phyloP scores from a whole-genome alignment of 768 basidiomycete genomes.

The Wakefieldia striispora region DNA sequence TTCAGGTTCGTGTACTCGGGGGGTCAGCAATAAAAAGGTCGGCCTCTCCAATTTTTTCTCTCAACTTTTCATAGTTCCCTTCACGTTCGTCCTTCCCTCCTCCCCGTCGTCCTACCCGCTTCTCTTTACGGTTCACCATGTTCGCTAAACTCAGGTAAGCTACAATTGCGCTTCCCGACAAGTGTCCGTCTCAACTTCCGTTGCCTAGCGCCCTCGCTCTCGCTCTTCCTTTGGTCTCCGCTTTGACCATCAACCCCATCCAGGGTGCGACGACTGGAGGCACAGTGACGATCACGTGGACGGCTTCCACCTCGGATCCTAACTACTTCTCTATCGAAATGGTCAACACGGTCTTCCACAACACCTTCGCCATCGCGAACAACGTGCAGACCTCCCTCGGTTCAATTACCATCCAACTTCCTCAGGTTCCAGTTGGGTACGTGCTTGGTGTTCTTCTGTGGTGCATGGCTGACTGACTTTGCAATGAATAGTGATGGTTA shows the following conservation, averaged over 20 bases:
- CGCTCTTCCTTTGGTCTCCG: conserved; percentile 42
- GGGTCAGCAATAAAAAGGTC: conserved; percentile 22
- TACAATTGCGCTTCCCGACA: background rate
- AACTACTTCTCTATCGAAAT: conserved; percentile 46
- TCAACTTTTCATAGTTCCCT: conserved; percentile 17
- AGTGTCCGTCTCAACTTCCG: no score
- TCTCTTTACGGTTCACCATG: no score
- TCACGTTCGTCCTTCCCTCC: conserved; percentile 15
- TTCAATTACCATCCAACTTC: conserved; percentile 39
- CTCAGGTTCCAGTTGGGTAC: conserved; percentile 47
- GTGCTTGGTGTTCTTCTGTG: background rate
- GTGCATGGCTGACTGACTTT: no score
- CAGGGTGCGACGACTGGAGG: conserved; percentile 32
- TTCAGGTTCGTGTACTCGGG: conserved; percentile 5
- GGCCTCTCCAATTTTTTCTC: background rate
- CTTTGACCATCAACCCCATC: conserved; percentile 43
- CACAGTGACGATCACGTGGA: conserved; percentile 47
- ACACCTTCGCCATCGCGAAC: conserved; percentile 53
- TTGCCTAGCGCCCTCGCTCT: no score
- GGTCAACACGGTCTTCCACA: conserved; percentile 47
- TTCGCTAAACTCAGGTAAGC: no score
- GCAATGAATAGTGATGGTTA: conserved; percentile 42
- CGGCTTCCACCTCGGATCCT: conserved; percentile 40
- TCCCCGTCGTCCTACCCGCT: background rate
- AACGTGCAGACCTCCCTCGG: conserved; percentile 42